These are phyloP conservation scores for Comarum palustre DNA, from an alignment of 306 rosid species.

Conservation along the genomic window DNA sequence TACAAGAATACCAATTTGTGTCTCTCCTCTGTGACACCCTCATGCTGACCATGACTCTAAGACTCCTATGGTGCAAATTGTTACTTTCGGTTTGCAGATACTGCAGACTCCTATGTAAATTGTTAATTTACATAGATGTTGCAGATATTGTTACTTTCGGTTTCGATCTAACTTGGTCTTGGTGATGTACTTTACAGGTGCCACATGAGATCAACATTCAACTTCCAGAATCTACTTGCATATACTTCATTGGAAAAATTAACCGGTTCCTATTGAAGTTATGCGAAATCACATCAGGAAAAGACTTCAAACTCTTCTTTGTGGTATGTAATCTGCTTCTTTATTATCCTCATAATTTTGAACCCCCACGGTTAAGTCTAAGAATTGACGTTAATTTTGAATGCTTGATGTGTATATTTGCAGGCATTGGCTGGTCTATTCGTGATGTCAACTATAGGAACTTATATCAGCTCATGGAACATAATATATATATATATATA, in stretches of 20 bases:
- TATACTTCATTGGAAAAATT: constrained; percentile 24
- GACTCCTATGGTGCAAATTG: constrained; percentile 44
- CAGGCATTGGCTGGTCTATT: constrained; percentile 53
- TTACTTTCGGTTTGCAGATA: background rate
- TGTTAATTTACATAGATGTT: background rate
- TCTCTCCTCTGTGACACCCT: constrained; percentile 49
- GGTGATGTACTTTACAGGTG: background rate
- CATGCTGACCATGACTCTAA: constrained; percentile 43
- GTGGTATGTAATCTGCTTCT: constrained; percentile 35
- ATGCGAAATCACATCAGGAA: constrained; percentile 50
- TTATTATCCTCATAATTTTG: background rate
- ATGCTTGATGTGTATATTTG: constrained; percentile 10
- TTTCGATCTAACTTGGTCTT: constrained; percentile 5
- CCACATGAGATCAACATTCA: constrained; percentile 39
- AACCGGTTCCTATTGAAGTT: constrained; percentile 40
- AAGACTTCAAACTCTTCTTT: constrained; percentile 45
- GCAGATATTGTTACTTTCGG: background rate
- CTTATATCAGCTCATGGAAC: constrained; percentile 36
- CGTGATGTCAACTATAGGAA: constrained; percentile 53
- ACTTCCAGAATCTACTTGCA: constrained; percentile 40
- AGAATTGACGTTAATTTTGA: constrained; percentile 15
- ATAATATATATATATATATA: constrained; percentile 44
- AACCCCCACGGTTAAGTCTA: background rate
- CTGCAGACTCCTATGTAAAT: no score
- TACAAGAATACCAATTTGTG: constrained; percentile 49